These are phyloP conservation scores for Komagataella ulmi DNA, from an alignment of 805 yeast species.

Conservation along the genomic window DNA sequence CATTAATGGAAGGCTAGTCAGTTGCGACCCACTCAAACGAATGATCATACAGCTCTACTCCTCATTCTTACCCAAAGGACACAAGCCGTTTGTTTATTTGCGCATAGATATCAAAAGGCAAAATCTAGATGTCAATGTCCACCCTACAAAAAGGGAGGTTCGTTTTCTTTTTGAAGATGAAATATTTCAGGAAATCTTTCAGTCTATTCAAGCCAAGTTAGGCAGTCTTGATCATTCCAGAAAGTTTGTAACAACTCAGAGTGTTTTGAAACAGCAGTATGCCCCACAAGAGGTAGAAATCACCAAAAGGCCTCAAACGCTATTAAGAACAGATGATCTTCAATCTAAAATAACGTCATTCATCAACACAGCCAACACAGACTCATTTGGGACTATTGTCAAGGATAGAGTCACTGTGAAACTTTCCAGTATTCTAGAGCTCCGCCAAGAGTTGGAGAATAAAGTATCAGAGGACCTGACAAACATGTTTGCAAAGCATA, in stretches of 20 bases:
- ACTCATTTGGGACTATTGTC: background rate
- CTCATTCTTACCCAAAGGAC: slow-evolving; percentile 65
- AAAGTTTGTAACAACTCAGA: slow-evolving; percentile 51
- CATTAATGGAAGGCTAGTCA: slow-evolving; percentile 72
- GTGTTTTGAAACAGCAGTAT: slow-evolving; percentile 13
- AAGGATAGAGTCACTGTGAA: slow-evolving; percentile 26
- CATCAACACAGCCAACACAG: slow-evolving; percentile 5
- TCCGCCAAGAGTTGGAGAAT: slow-evolving; percentile 36
- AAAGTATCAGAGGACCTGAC: slow-evolving; percentile 42
- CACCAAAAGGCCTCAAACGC: slow-evolving; percentile 44
- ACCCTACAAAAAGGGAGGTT: slow-evolving; percentile 92
- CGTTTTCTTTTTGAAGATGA: slow-evolving; percentile 79
- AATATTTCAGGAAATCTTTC: slow-evolving; percentile 50
- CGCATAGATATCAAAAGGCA: slow-evolving; percentile 52
- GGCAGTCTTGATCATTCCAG: slow-evolving; percentile 53
- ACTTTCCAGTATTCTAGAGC: slow-evolving; percentile 42
- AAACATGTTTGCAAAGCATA: slow-evolving; percentile 51
- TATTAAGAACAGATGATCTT: slow-evolving; percentile 59
- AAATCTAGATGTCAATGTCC: slow-evolving; percentile 84
- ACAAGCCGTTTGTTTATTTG: slow-evolving; percentile 64
- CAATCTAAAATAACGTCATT: slow-evolving; percentile 41
- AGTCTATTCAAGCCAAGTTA: slow-evolving; percentile 33
- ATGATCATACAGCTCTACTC: slow-evolving; percentile 53
- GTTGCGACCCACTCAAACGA: slow-evolving; percentile 67
- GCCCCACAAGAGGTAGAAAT: background rate